Evolutionary conservation across 192 early-diverging fungal genomes (phyloP).

Genomic region (Gonapodya sp.): DNA sequence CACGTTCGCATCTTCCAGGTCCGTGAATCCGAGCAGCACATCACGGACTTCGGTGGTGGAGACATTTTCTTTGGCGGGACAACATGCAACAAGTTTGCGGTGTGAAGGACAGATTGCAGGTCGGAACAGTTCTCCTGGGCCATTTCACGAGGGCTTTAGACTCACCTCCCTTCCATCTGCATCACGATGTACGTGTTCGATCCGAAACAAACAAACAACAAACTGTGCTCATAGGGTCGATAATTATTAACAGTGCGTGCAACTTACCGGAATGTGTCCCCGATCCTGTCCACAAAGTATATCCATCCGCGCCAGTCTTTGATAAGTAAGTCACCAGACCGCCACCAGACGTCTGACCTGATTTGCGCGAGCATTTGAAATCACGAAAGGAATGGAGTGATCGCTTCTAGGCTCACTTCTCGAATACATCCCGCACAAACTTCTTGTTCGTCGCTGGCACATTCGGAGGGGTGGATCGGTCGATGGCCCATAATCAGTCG

Average conservation of each 20-base stretch:
- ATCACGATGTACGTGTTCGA: too few species aligned
- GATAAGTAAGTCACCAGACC: slow-evolving; percentile 52
- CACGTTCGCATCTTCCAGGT: slow-evolving; percentile 45
- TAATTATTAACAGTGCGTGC: too few species aligned
- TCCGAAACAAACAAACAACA: too few species aligned
- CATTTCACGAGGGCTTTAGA: too few species aligned
- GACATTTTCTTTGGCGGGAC: slow-evolving; percentile 27
- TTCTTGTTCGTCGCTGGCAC: slow-evolving; percentile 33
- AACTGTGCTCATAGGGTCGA: too few species aligned
- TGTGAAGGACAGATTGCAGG: too few species aligned
- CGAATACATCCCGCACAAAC: slow-evolving; percentile 39
- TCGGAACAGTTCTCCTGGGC: too few species aligned
- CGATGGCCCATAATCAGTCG: too few species aligned
- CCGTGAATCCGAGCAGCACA: slow-evolving; percentile 35
- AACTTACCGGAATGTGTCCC: slow-evolving; percentile 12
- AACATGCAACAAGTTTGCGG: not conserved
- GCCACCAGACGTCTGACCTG: slow-evolving; percentile 24
- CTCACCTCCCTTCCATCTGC: slow-evolving; percentile 4
- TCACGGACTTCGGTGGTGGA: slow-evolving; percentile 52
- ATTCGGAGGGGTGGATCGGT: not conserved
- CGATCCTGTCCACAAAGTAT: slow-evolving; percentile 35
- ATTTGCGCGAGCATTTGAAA: not conserved
- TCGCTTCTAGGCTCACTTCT: slow-evolving; percentile 33
- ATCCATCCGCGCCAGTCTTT: slow-evolving; percentile 36
- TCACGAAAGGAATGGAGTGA: not conserved